Base-by-base conservation (phyloP, 2,329 filamentous ascomycete genomes). In the Hawksworthiomyces lignivorus region DNA sequence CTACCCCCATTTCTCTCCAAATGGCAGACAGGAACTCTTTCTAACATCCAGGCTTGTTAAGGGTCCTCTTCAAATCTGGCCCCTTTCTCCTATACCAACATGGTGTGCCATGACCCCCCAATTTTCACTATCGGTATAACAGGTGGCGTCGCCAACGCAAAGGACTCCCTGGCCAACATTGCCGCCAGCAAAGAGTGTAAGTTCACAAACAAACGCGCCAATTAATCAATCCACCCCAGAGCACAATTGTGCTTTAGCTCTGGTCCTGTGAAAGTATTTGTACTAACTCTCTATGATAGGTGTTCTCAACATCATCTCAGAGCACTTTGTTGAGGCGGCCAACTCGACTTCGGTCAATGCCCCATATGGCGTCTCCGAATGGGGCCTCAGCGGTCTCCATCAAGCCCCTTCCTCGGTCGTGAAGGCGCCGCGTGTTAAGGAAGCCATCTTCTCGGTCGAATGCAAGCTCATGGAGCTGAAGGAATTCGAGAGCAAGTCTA, bases 91-190 rank as follows among this genome's bases (percentile, higher is more conserved):
- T 96, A 92, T 67, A 87, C 88, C 60, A 83, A 87, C 59, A 63
- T 95, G 48, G 72, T 95, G 51, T 80, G 79, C 60, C 84, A 92
- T 59, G 89, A 96, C 58, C 90, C 89, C 5, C 89, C 89, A 0
- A 68, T 94, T 32, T 94, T 96, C 61, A 73, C 77, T 8, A 65
- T 80, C 21, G 73, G 76, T 32, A 68, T 77, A 56, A 54, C 68
- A 5, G 58, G 62, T 14, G 47, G 62, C 4, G 51, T 70, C 7
- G 61, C 59, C 5, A 62, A 66, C 4, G 77, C 82, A 17, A 96
- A 95, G 62, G 89, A 96, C 61, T 81, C 83, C 28, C 67, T 94
- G 41, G 71, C 69, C 53, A 94, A 94, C 58, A 65, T 96, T 43
- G 55, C 73, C 8, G 83, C 83, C 28, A 80, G 74, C 0, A 66